phyloP scores from a whole-genome alignment of 2,329 filamentous ascomycete species.

The Myriangium duriaei region DNA sequence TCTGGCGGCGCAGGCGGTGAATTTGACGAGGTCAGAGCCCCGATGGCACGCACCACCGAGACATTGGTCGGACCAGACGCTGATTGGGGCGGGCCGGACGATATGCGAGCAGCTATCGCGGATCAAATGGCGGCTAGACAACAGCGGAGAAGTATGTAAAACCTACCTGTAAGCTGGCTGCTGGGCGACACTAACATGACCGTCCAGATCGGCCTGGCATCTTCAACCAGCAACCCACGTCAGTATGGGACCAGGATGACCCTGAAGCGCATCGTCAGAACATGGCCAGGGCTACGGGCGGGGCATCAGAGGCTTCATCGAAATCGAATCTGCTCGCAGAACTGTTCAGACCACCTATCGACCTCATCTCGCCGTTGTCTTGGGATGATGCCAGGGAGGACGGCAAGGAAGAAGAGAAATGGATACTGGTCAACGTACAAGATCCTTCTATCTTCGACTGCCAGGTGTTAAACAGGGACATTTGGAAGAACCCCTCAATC shows the following conservation, averaged over 20 bases:
- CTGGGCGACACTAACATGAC: conserved; percentile 24
- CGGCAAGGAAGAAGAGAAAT: conserved; percentile 81
- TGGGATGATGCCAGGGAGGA: conserved; percentile 77
- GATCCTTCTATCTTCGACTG: conserved; percentile 90
- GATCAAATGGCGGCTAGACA: conserved; percentile 47
- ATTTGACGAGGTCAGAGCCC: conserved; percentile 63
- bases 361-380: conserved; percentile 66
- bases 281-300: conserved; percentile 50
- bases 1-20: conserved; percentile 33
- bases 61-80: conserved; percentile 67
- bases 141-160: conserved; percentile 16
- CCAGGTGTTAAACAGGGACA: conserved; percentile 82
- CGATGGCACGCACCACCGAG: conserved; percentile 83
- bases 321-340: conserved; percentile 75
- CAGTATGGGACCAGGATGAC: conserved; percentile 45
- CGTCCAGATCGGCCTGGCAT: conserved; percentile 42
- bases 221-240: conserved; percentile 52
- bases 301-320: conserved; percentile 50
- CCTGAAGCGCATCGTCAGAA: conserved; percentile 38
- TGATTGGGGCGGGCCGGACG: conserved; percentile 41
- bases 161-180: conserved; percentile 19
- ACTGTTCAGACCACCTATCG: conserved; percentile 83
- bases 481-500: conserved; percentile 82
- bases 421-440: conserved; percentile 92
- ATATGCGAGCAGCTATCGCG: conserved; percentile 49